Conservation (phyloP, 2,329 filamentous ascomycete species). For the Colletotrichum cordylinicola region DNA sequence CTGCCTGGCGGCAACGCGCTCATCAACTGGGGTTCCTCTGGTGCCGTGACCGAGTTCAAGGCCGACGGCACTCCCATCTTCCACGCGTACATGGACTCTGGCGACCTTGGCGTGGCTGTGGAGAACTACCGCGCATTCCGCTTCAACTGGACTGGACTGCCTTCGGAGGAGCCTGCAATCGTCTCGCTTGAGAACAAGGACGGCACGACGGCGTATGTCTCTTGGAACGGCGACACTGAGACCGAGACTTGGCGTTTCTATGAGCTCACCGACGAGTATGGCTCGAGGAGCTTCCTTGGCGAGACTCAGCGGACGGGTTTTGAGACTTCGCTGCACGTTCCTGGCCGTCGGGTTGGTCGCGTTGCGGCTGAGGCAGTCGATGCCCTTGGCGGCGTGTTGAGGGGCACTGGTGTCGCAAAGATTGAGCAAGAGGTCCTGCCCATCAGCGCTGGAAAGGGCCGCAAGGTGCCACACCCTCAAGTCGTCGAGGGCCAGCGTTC, state of each 20-base stretch:
- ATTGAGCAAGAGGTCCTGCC: neutral
- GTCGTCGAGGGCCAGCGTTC: neutral
- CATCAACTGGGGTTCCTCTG: constrained; percentile 62
- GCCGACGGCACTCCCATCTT: constrained; percentile 56
- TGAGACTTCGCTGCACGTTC: constrained; percentile 1
- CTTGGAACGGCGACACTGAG: constrained; percentile 43
- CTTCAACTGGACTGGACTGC: constrained; percentile 56
- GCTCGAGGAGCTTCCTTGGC: neutral
- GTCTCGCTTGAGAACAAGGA: constrained; percentile 16
- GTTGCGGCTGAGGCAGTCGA: constrained; percentile 3
- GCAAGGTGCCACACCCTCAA: neutral
- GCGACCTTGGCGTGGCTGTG: constrained; percentile 41
- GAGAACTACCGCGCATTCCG: constrained; percentile 62
- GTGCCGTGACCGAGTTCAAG: constrained; percentile 52
- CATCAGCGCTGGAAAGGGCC: neutral
- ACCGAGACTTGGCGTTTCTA: constrained; percentile 34
- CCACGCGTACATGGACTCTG: constrained; percentile 52
- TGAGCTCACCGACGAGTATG: constrained; percentile 20
- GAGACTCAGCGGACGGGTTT: constrained; percentile 7
- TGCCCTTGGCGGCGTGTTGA: neutral
- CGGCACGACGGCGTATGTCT: constrained; percentile 26
- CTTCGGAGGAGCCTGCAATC: constrained; percentile 39
- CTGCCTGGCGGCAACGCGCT: constrained; percentile 59
- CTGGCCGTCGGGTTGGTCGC: neutral
- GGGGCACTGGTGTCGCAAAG: neutral